phyloP scores from a whole-genome alignment of 1,284 basidiomycete species.

The Hymenochaete sp. region DNA sequence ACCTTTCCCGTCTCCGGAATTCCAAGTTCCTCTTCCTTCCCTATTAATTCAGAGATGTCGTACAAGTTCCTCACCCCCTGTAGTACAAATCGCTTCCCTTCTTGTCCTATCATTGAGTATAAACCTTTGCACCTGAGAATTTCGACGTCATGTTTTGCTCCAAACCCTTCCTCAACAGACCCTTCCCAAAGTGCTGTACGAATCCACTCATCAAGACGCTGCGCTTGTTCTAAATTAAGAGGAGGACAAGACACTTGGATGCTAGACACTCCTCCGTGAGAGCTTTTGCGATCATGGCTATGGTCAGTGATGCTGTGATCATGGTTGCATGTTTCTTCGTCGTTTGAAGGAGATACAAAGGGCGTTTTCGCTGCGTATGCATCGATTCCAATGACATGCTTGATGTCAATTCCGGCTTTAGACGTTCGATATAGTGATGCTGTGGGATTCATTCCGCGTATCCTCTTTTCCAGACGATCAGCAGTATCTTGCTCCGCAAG shows the following conservation, averaged over 20 bases:
- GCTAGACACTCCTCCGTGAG: constrained; percentile 67
- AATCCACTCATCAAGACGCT: constrained; percentile 67
- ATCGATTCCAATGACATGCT: constrained; percentile 66
- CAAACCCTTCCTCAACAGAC: constrained; percentile 20
- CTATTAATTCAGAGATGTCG: constrained; percentile 52
- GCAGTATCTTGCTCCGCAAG: constrained; percentile 42
- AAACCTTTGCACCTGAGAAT: constrained; percentile 82
- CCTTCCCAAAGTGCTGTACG: constrained; percentile 74
- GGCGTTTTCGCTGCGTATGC: constrained; percentile 49
- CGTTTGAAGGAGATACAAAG: background rate
- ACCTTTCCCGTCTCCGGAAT: constrained; percentile 63
- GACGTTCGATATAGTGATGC: constrained; percentile 66
- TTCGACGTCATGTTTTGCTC: constrained; percentile 34
- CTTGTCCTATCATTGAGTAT: constrained; percentile 42
- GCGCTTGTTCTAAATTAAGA: constrained; percentile 38
- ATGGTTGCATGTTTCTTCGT: constrained; percentile 22
- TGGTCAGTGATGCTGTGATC: too few relatives aligned
- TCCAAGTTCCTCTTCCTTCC: constrained; percentile 31
- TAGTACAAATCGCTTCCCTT: constrained; percentile 57
- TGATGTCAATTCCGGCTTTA: constrained; percentile 61
- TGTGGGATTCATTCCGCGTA: constrained; percentile 70
- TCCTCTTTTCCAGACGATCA: constrained; percentile 43
- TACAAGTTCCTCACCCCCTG: constrained; percentile 86
- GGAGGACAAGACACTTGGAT: constrained; percentile 58
- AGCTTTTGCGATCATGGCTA: constrained; percentile 34